phyloP scores from a whole-genome alignment of 495 filamentous ascomycete genomes.

The Lepraria neglecta region DNA sequence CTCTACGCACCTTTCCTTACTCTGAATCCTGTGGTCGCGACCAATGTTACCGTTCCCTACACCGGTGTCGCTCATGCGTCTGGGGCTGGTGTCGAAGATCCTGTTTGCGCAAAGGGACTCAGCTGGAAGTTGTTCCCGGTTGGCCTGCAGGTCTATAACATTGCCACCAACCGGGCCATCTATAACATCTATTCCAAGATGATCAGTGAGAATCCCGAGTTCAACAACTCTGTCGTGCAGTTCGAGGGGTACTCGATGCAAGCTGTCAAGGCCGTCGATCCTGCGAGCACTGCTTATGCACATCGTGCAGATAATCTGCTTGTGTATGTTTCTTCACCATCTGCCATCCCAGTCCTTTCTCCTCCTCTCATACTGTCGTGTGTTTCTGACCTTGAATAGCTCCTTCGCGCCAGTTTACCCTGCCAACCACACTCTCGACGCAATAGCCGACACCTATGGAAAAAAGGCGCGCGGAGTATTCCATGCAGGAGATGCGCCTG shows the following conservation, averaged over 20 bases:
- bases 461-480: conserved; percentile 25
- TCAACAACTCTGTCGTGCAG: conserved; percentile 29
- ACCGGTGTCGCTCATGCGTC: conserved; percentile 18
- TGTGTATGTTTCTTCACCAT: conserved; percentile 5
- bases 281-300: conserved; percentile 35
- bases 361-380: not conserved
- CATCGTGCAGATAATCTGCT: conserved; percentile 33
- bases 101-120: conserved; percentile 18
- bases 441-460: conserved; percentile 25
- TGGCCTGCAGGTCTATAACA: conserved; percentile 24
- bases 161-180: conserved; percentile 21
- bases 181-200: conserved; percentile 23
- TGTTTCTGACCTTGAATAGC: not conserved
- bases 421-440: conserved; percentile 24
- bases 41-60: conserved; percentile 22
- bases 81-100: conserved; percentile 12
- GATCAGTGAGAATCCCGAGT: conserved; percentile 20
- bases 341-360: not conserved
- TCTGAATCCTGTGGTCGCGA: conserved; percentile 21
- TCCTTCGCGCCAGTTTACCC: conserved; percentile 24
- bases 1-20: conserved; percentile 20
- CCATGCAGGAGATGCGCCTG: conserved; percentile 22
- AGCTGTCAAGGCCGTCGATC: conserved; percentile 29
- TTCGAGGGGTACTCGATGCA: conserved; percentile 38
- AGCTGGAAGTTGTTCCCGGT: conserved; percentile 26